Conservation (phyloP, 139 green algal species). For the Chlamydomonas asymmetrica region DNA sequence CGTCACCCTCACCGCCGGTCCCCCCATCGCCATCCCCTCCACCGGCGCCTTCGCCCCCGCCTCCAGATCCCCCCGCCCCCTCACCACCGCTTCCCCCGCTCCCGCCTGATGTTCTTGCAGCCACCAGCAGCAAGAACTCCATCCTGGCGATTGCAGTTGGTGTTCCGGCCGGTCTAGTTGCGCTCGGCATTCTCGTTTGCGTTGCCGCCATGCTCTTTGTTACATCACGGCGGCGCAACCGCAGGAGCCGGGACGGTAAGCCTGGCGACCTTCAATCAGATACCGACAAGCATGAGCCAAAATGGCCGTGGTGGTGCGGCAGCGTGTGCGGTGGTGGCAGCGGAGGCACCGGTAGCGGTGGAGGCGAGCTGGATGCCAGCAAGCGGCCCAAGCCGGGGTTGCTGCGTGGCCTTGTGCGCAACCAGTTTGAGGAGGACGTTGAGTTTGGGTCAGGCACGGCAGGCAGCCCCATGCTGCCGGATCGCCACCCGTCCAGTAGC, state of each 20-base stretch:
- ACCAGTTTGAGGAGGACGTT: too few relatives aligned
- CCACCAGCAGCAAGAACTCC: background rate
- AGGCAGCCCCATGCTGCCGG: too few relatives aligned
- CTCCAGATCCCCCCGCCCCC: background rate
- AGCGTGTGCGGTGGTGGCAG: background rate
- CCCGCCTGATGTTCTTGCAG: background rate
- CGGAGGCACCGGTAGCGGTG: background rate
- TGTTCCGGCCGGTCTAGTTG: background rate
- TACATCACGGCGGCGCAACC: too few relatives aligned
- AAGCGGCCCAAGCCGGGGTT: background rate
- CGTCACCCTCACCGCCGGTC: background rate
- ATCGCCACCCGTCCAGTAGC: too few relatives aligned
- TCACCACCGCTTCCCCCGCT: background rate
- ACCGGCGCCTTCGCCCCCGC: background rate
- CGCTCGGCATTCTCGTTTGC: background rate
- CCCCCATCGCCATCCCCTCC: background rate
- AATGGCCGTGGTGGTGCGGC: background rate
- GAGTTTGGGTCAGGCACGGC: too few relatives aligned
- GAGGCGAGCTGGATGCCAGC: background rate
- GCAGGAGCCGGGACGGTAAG: background rate
- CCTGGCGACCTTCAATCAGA: background rate
- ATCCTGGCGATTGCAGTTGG: background rate
- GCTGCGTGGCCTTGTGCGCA: background rate
- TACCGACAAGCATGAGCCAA: background rate
- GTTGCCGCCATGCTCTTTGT: background rate